phyloP scores from a whole-genome alignment of 129 eudicot genomes.

The Pittosporum tobira region DNA sequence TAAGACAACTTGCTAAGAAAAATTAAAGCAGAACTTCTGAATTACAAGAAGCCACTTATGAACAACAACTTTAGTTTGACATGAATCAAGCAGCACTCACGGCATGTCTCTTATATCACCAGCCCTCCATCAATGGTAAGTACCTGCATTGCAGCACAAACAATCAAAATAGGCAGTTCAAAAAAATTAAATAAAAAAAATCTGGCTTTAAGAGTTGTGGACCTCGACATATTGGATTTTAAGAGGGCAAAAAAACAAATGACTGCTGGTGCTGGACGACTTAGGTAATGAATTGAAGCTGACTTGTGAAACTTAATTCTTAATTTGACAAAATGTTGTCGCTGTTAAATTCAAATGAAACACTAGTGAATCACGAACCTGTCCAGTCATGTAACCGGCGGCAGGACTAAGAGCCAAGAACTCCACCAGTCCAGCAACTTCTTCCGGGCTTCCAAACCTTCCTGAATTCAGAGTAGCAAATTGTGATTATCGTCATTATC shows the following conservation, averaged over 20 bases:
- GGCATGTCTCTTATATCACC: slow-evolving; percentile 53
- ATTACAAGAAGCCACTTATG: neutral
- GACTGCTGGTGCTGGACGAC: neutral
- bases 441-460: slow-evolving; percentile 82
- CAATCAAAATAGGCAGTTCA: neutral
- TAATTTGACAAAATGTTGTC: neutral
- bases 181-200: neutral
- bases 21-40: no score
- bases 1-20: no score
- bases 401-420: slow-evolving; percentile 95
- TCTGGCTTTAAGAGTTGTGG: neutral
- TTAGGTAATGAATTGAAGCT: neutral
- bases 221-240: neutral
- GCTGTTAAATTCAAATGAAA: slow-evolving; percentile 3
- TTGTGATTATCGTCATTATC: neutral
- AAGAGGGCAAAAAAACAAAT: neutral
- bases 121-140: slow-evolving; percentile 89
- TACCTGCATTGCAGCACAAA: slow-evolving; percentile 37
- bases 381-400: slow-evolving; percentile 92
- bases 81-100: neutral
- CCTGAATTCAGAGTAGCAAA: slow-evolving; percentile 30
- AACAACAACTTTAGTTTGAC: slow-evolving; percentile 17
- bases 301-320: neutral
- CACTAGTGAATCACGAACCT: slow-evolving; percentile 37
- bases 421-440: slow-evolving; percentile 93